phyloP scores from a whole-genome alignment of 2,329 filamentous ascomycete species.

The Pseudocercospora cruenta region DNA sequence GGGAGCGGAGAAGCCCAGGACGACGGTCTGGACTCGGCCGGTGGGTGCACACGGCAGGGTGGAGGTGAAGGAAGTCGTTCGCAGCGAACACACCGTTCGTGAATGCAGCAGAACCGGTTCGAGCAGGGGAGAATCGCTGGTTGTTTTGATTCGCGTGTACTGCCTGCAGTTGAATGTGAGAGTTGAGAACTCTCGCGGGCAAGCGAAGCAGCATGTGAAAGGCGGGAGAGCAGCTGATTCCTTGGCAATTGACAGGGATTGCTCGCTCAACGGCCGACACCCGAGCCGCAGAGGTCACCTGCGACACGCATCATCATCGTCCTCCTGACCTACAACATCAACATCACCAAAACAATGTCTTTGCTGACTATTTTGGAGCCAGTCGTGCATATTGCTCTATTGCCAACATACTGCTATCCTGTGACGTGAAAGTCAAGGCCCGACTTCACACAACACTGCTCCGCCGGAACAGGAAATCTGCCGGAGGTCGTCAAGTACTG shows the following conservation, averaged over 20 bases:
- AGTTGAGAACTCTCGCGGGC: neutral
- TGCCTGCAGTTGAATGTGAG: neutral
- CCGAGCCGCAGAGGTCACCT: neutral
- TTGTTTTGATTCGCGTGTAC: neutral
- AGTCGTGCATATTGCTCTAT: no score
- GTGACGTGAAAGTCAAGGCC: no score
- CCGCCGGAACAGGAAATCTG: no score
- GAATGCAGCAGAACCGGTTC: neutral
- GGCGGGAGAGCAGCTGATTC: neutral
- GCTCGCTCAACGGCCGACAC: neutral
- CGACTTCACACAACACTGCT: no score
- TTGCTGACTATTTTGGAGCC: neutral
- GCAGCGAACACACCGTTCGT: neutral
- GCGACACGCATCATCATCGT: neutral
- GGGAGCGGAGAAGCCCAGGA: conserved; percentile 8
- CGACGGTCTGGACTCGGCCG: conserved; percentile 6
- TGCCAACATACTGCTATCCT: no score
- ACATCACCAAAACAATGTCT: neutral
- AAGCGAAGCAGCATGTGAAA: conserved; percentile 10
- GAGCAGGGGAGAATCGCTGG: neutral
- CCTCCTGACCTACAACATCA: neutral
- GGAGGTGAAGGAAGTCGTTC: neutral
- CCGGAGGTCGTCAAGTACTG: no score
- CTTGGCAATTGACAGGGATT: neutral
- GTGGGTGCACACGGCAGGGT: neutral